phyloP scores from a whole-genome alignment of 805 yeast genomes.

The Phaffomyces antillensis region DNA sequence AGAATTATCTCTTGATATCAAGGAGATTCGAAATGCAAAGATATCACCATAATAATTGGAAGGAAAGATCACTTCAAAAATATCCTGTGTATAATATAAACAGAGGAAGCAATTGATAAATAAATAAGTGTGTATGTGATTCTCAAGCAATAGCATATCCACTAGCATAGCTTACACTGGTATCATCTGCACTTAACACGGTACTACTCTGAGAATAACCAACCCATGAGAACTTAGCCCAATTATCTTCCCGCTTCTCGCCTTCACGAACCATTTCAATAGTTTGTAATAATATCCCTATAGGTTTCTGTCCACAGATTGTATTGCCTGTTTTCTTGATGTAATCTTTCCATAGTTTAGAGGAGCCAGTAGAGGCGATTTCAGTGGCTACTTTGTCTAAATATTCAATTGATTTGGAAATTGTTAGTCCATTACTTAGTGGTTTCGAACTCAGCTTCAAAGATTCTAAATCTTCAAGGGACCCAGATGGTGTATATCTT shows the following conservation, averaged over 20 bases:
- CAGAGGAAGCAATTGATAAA: too few species aligned
- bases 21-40: too few species aligned
- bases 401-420: conserved; percentile 64
- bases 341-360: conserved; percentile 58
- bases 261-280: conserved; percentile 32
- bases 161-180: conserved; percentile 89
- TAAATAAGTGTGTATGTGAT: too few species aligned
- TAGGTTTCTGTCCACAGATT: conserved; percentile 87
- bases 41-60: too few species aligned
- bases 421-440: conserved; percentile 30
- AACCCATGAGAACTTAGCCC: conserved; percentile 53
- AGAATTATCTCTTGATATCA: too few species aligned
- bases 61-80: too few species aligned
- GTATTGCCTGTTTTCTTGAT: conserved; percentile 73
- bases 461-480: conserved; percentile 12
- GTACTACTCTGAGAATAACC: conserved; percentile 73
- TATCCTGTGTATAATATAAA: too few species aligned
- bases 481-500: conserved; percentile 31
- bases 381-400: conserved; percentile 70
- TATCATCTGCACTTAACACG: conserved; percentile 43
- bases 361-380: conserved; percentile 49
- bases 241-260: conserved; percentile 10
- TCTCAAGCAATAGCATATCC: conserved; percentile 38
- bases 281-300: conserved; percentile 53
- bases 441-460: conserved; percentile 6